Percentiles rank a stretch among this genome's conserved stretches.
Conservation (phyloP, 23 red algal genomes). For the Agarophyton chilense region DNA sequence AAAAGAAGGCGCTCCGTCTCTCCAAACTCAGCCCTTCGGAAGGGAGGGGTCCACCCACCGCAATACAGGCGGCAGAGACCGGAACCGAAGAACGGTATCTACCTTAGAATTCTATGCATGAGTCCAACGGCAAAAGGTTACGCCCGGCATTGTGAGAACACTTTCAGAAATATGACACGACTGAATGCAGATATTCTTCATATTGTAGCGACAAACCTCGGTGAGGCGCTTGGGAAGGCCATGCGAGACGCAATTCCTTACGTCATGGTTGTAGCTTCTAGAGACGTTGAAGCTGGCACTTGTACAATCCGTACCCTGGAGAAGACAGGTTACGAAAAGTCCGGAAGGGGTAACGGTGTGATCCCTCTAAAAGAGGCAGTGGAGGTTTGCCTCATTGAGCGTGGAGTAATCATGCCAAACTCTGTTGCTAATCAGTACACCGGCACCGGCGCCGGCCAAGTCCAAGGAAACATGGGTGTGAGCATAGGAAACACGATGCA, state of each 20-base stretch:
- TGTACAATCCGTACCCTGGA: constrained; percentile 93
- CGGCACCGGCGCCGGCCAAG: neutral
- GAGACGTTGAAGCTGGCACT: constrained; percentile 77
- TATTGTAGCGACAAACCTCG: constrained; percentile 75
- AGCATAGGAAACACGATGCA: neutral
- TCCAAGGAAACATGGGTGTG: constrained; percentile 10
- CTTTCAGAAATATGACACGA: constrained; percentile 67
- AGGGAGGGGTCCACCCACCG: constrained; percentile 60
- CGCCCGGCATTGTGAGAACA: constrained; percentile 71
- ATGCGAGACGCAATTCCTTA: constrained; percentile 82
- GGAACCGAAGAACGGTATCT: constrained; percentile 69
- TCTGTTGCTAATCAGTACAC: constrained; percentile 17
- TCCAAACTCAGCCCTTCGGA: constrained; percentile 37
- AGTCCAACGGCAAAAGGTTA: constrained; percentile 73
- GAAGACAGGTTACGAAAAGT: constrained; percentile 90
- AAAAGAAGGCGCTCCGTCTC: constrained; percentile 79
- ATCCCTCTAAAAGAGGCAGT: constrained; percentile 89
- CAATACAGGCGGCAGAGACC: constrained; percentile 69
- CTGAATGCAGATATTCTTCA: constrained; percentile 78
- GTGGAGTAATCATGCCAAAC: constrained; percentile 56
- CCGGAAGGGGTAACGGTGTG: constrained; percentile 72
- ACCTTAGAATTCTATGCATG: constrained; percentile 87
- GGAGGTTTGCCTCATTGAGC: constrained; percentile 82
- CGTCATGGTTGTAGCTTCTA: constrained; percentile 87
- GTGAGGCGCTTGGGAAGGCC: constrained; percentile 73